Evolutionary conservation across 352 stramenopile species (phyloP), one percentile per base, ranked within the genome.

Genomic region (Detonula confervacea): DNA sequence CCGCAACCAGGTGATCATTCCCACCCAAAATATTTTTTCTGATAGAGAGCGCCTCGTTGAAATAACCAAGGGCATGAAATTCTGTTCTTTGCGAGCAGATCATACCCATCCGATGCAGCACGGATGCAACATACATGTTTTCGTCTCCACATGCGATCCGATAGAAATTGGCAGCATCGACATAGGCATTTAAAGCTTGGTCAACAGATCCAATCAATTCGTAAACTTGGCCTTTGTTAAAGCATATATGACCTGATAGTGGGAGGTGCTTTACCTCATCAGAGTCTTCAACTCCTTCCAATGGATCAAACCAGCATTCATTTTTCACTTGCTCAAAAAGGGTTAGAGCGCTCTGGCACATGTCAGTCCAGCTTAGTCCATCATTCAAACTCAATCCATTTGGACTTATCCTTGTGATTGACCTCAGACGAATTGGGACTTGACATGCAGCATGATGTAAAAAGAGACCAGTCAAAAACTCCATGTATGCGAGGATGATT

Each of bases 281-380:
- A 22, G 44, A 37, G 24, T 72, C 42, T 25, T 78, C 63, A 51
- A 64, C 61, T 6, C 47, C 79, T 49, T 74, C 61, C 12, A 64
- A n/a, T 62, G 64, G 65, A 60, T 86, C 79, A 77, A 86, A 86
- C 79, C 79, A 82, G 22, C 73, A 82, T 60, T 77, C 72, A 73
- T 80, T 77, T 68, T 82, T 82, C 27, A 86, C 79, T 73, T 82
- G 71, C 24, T 86, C 67, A 59, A 80, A 78, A 33, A 82, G 62
- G 24, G 61, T 63, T 5, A 82, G 33, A 30, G 55, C 46, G 46
- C 27, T 75, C 30, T 65, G n/a, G 46, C 71, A 81, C 79, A 86
- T 80, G 14, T 79, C 72, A 37, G 71, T 70, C 79, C 79, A 86
- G 44, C 59, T 80, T 24, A 86, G 29, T 5, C 42, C 44, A 25